Percentiles rank a stretch among this genome's conserved stretches.
Conservation (phyloP, 208 protist genomes). For the Trypanosoma boissoni region DNA sequence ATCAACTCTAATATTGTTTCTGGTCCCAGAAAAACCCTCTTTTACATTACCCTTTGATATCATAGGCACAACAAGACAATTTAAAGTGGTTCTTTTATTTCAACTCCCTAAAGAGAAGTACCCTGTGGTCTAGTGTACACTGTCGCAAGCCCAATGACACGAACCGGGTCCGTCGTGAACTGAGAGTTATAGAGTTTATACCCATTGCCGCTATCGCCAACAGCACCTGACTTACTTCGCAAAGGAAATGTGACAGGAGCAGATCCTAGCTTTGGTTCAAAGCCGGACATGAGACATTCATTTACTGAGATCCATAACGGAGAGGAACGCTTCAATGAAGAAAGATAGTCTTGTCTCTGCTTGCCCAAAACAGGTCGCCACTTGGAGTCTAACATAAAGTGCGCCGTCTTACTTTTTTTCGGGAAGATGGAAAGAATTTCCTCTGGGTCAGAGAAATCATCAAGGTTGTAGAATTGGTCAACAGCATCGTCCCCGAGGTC, state of each 20-base stretch:
- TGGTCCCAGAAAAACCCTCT: too few species aligned
- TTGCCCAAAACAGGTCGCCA: conserved; percentile 86
- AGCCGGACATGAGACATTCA: conserved; percentile 88
- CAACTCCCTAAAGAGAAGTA: conserved; percentile 40
- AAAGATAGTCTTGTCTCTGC: conserved; percentile 71
- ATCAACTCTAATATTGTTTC: too few species aligned
- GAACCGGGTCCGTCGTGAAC: conserved; percentile 84
- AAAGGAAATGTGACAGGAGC: conserved; percentile 35
- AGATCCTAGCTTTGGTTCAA: conserved; percentile 45
- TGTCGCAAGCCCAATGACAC: conserved; percentile 76
- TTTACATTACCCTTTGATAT: too few species aligned
- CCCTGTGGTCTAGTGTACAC: conserved; percentile 77
- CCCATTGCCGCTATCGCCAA: conserved; percentile 33
- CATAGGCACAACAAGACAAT: too few species aligned
- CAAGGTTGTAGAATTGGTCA: conserved; percentile 86
- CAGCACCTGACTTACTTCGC: conserved; percentile 15
- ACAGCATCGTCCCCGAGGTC: conserved; percentile 32
- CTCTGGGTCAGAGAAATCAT: conserved; percentile 62
- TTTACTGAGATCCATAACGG: conserved; percentile 88
- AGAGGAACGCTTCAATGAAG: conserved; percentile 43
- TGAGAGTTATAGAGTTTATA: conserved; percentile 83
- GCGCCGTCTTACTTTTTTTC: conserved; percentile 72
- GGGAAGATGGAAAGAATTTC: conserved; percentile 83
- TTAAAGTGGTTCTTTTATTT: conserved; percentile 10
- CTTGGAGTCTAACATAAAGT: conserved; percentile 88